These are phyloP conservation scores for Penicillium sp. DNA, from an alignment of 2,329 filamentous ascomycete species.

Conservation along the genomic window DNA sequence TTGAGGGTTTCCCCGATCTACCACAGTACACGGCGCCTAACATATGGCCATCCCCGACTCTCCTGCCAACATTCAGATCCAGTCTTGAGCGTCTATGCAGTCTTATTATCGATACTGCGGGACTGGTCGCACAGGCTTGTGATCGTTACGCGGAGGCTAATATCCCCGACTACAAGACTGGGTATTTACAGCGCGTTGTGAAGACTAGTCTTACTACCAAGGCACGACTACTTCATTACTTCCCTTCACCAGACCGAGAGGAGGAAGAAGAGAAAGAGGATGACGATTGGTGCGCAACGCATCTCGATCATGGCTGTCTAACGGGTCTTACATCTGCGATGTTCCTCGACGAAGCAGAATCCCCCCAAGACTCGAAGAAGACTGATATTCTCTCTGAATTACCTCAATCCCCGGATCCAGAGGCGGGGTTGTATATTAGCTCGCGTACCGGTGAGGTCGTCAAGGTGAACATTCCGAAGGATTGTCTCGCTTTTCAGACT, in stretches of 20 bases:
- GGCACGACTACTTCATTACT: conserved; percentile 88
- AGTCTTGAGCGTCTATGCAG: conserved; percentile 71
- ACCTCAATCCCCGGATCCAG: conserved; percentile 69
- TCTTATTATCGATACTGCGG: conserved; percentile 84
- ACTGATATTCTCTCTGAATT: conserved; percentile 60
- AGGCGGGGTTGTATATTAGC: conserved; percentile 88
- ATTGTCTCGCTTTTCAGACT: conserved; percentile 93
- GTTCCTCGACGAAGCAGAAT: conserved; percentile 75
- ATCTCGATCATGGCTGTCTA: conserved; percentile 82
- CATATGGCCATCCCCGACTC: conserved; percentile 69
- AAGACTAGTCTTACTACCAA: conserved; percentile 82
- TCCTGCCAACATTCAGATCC: conserved; percentile 69
- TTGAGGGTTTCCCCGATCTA: conserved; percentile 51
- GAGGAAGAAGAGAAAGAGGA: conserved; percentile 63
- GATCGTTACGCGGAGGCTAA: conserved; percentile 78
- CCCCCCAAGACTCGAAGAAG: conserved; percentile 37
- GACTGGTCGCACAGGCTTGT: conserved; percentile 83
- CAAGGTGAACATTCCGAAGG: conserved; percentile 87
- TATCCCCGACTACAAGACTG: conserved; percentile 68
- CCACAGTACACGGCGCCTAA: conserved; percentile 88
- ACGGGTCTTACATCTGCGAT: conserved; percentile 92
- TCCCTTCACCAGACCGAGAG: conserved; percentile 50
- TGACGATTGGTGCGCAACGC: conserved; percentile 85
- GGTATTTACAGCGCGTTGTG: conserved; percentile 84
- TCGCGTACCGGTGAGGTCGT: conserved; percentile 74